phyloP scores from a whole-genome alignment of 2,329 filamentous ascomycete genomes.

The Escovopsis weberi region DNA sequence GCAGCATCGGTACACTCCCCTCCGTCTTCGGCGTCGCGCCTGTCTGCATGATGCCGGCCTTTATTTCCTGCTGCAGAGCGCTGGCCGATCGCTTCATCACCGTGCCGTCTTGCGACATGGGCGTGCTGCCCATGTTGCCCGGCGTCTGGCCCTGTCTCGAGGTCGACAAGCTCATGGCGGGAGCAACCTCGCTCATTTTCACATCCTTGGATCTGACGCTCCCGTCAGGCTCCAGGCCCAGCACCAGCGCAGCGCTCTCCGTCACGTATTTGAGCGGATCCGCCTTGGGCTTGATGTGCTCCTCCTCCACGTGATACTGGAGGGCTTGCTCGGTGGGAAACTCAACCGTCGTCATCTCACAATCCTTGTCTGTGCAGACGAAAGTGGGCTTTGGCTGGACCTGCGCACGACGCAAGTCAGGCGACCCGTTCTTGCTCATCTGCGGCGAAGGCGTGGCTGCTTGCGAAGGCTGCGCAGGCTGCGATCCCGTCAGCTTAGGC shows the following conservation, averaged over 20 bases:
- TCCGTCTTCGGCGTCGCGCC: conserved; percentile 17
- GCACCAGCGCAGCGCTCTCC: conserved; percentile 31
- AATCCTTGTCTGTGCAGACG: conserved; percentile 38
- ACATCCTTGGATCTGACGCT: conserved; percentile 19
- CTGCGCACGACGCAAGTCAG: conserved; percentile 24
- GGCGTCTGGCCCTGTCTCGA: conserved; percentile 37
- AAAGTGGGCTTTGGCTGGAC: conserved; percentile 29
- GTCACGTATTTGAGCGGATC: conserved; percentile 38
- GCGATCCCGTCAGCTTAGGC: conserved; percentile 29
- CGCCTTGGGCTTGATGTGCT: conserved; percentile 41
- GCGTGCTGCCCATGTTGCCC: conserved; percentile 27
- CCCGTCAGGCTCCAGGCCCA: conserved; percentile 40
- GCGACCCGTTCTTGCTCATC: conserved; percentile 31
- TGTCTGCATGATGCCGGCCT: conserved; percentile 14
- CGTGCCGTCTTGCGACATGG: conserved; percentile 33
- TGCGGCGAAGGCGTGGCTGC: conserved; percentile 33
- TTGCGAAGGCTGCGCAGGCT: conserved; percentile 24
- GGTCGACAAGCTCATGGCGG: conserved; percentile 24
- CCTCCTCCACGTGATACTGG: conserved; percentile 39
- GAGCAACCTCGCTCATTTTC: conserved; percentile 16
- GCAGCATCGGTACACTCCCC: conserved; percentile 5
- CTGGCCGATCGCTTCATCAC: conserved; percentile 38
- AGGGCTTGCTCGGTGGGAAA: conserved; percentile 41
- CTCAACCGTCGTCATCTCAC: conserved; percentile 33
- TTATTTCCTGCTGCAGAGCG: conserved; percentile 23